Evolutionary conservation across 1,284 basidiomycete species (phyloP).

Genomic region (Athelia sp.): DNA sequence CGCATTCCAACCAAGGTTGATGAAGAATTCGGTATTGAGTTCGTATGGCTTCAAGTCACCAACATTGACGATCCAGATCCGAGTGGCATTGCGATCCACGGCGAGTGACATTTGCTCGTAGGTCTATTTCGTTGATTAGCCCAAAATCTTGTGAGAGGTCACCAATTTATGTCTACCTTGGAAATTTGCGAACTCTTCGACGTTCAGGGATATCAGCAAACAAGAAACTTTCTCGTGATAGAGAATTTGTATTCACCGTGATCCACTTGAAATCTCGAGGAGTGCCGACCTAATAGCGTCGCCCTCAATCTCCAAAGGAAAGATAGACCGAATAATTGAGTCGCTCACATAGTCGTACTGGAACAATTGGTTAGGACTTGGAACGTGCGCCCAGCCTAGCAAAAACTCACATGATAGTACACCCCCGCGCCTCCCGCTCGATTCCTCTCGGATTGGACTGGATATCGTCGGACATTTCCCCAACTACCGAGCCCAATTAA

Average conservation of each 20-base stretch:
- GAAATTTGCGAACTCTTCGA: slow-evolving; percentile 39
- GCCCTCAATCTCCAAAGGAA: not conserved
- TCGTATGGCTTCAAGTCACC: slow-evolving; percentile 75
- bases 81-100: slow-evolving; percentile 49
- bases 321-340: not conserved
- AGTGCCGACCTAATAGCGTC: slow-evolving; percentile 37
- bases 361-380: not conserved
- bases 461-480: slow-evolving; percentile 58
- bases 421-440: slow-evolving; percentile 62
- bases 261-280: slow-evolving; percentile 62
- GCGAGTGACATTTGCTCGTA: slow-evolving; percentile 61
- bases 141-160: slow-evolving; percentile 1
- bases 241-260: slow-evolving; percentile 27
- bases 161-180: slow-evolving; percentile 23
- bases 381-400: not conserved
- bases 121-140: slow-evolving; percentile 29
- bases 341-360: slow-evolving; percentile 41
- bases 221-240: not conserved
- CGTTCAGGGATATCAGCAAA: not conserved
- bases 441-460: slow-evolving; percentile 44
- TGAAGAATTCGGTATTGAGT: slow-evolving; percentile 65
- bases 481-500: slow-evolving; percentile 30
- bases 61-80: slow-evolving; percentile 59
- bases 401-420: slow-evolving; percentile 61
- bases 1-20: slow-evolving; percentile 58